A percentile compares a stretch with the other conserved stretches of the same genome.
Evolutionary conservation across 2,329 filamentous ascomycete genomes (phyloP).

Genomic region (Cladosporium sp.): DNA sequence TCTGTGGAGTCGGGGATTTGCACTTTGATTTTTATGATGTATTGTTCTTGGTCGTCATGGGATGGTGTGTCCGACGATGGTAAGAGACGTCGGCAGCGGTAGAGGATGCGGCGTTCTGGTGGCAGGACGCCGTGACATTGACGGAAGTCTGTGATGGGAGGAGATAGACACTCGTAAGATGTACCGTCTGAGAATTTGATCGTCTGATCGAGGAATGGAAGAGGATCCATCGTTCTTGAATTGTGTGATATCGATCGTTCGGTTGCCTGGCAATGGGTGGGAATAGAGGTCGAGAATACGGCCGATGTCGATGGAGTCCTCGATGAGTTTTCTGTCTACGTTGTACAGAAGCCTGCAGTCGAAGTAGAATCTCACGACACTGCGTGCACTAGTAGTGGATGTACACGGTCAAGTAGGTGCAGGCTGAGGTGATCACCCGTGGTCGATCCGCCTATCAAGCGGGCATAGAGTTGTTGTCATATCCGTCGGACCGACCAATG

Average conservation of each 20-base stretch:
- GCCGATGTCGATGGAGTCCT: not conserved
- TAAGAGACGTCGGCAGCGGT: conserved; percentile 25
- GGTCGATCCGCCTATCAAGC: not conserved
- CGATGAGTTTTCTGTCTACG: not conserved
- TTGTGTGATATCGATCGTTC: not conserved
- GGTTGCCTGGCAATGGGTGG: not conserved
- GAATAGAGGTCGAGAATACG: not conserved
- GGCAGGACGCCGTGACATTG: conserved; percentile 27
- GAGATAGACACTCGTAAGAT: not conserved
- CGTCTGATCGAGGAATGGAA: not conserved
- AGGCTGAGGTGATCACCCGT: not conserved
- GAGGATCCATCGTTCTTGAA: not conserved
- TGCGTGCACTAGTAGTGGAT: not conserved
- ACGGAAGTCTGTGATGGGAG: conserved; percentile 34
- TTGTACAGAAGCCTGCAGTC: not conserved
- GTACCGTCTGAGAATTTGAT: not conserved
- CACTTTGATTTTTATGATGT: conserved; percentile 35
- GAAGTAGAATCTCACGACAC: not conserved
- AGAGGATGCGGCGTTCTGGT: conserved; percentile 32
- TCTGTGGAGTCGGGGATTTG: conserved; percentile 23
- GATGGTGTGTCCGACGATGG: not conserved
- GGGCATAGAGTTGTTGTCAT: not conserved
- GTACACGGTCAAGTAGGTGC: not conserved
- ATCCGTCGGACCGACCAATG: not conserved
- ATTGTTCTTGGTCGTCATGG: conserved; percentile 10